Base-by-base conservation (phyloP, 352 stramenopile genomes). In the Phytophthora palmivora region DNA sequence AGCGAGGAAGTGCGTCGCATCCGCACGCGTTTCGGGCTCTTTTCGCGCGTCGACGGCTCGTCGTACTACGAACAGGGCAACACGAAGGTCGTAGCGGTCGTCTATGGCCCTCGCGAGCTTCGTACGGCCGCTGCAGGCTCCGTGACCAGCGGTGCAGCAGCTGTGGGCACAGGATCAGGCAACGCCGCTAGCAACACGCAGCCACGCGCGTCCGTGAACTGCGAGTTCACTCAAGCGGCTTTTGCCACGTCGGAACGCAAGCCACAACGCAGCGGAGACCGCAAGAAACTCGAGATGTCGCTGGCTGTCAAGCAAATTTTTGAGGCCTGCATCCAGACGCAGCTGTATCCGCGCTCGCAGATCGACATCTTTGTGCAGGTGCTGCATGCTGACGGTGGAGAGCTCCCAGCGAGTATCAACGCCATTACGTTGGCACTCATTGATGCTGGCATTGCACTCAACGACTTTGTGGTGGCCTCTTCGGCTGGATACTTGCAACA, bases 291-390 rank as follows among this genome's bases (percentile, higher is more conserved):
- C 50, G 92, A 97, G 70, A 83, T 91, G 55, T 90, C 88, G 56
- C 84, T 95, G 33, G 85, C 87, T 34, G 78, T 98, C 45, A 95
- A 97, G 71, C 86, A 97, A 72, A 96, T 96, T 44, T 97, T 98
- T 46, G 87, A 96, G 55, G 85, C 87, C 24, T 95, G 87, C 42
- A 90, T 97, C 53, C 88, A 96, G 76, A 96, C 89, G 48, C 79
- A 97, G 43, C 72, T 97, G 52, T 97, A 97, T 50, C 88, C 91
- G 48, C 81, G 87, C 16, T 97, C 91, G 46, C 90, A 98, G 75
- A 97, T 98, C 59, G 89, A 97, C 61, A 92, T 98, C 21, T 97
- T 96, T 30, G 83, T 97, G 32, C 92, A 97, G 59, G 87, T 98
- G 58, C 68, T 97, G 44, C 89, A 97, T 54, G 83, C 89, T 5